Base-by-base conservation (phyloP, 257 asterid genomes). In the Jacaranda copaia region DNA sequence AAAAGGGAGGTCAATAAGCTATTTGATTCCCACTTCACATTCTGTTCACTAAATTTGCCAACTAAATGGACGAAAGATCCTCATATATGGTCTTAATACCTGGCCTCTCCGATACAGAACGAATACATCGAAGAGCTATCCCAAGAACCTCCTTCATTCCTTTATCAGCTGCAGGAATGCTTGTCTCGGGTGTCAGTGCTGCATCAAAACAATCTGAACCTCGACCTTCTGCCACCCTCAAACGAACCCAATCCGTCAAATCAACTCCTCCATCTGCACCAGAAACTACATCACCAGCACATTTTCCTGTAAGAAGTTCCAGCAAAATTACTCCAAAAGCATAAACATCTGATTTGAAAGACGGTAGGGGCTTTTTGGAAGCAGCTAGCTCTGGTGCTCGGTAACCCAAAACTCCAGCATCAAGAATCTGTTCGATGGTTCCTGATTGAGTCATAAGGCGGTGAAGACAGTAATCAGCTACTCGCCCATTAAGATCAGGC, bases 361-460 rank as follows among this genome's bases (percentile, higher is more conserved):
- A 88, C 8, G 98, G 99, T 8, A 83, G 75, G 9, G 99, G 99
- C 67, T 93, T 93, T 89, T 89, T 93, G 36, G 97, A 86, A 0
- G 94, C 86, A 40, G 89, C 97, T 5, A 95, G 89, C 64, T 95
- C 99, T 8, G 98, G 98, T 10, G 99, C 99, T 16, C 99, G 96
- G 74, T 95, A 95, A 4, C 98, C 99, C 75, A 95, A 49, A 19
- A 93, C 97, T 1, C 99, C 97, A 5, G 99, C 93, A 74, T 95
- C 98, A 19, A 95, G 98, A 79, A 95, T 91, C 79, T 95, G 98
- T 59, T 95, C 97, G 2, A 86, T 79, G 73, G 97, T 95, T 55
- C 98, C 98, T 0, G 98, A 88, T 78, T 95, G 97, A 20, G 97
- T 95, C 98, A 95, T 90, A 65, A 95, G 97, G 8, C 98, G 94